Conservation (phyloP, 257 asterid species). For the Solanum clarkiae region DNA sequence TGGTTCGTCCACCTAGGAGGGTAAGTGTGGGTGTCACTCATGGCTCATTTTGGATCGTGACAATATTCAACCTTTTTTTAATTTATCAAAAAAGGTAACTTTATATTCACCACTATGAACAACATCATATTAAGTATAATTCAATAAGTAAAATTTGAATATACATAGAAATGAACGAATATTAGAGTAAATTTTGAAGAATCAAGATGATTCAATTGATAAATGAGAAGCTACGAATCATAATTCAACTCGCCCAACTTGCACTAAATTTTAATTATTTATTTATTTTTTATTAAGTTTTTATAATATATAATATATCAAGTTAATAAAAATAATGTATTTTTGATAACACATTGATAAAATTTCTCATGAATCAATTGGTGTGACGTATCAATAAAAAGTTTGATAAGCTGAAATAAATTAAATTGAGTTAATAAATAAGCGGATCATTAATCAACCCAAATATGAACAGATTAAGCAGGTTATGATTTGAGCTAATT, state of each 20-base stretch:
- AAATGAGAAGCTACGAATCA: not conserved
- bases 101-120: not conserved
- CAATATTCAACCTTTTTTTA: not conserved
- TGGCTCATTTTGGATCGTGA: too few relatives aligned
- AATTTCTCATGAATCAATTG: not conserved
- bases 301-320: not conserved
- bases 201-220: not conserved
- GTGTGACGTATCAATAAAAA: too few relatives aligned
- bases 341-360: not conserved
- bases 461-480: too few relatives aligned
- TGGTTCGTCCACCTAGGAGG: too few relatives aligned
- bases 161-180: accelerated
- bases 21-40: too few relatives aligned
- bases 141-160: too few relatives aligned
- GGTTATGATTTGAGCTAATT: too few relatives aligned
- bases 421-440: too few relatives aligned
- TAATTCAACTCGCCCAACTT: not conserved
- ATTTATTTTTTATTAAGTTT: not conserved
- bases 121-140: too few relatives aligned
- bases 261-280: too few relatives aligned
- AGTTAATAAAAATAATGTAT: too few relatives aligned
- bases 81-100: not conserved
- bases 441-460: not conserved
- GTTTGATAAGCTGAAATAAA: not conserved
- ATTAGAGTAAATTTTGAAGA: too few relatives aligned